Conservation (phyloP, 257 asterid genomes). For the Nicotiana sylvestris region DNA sequence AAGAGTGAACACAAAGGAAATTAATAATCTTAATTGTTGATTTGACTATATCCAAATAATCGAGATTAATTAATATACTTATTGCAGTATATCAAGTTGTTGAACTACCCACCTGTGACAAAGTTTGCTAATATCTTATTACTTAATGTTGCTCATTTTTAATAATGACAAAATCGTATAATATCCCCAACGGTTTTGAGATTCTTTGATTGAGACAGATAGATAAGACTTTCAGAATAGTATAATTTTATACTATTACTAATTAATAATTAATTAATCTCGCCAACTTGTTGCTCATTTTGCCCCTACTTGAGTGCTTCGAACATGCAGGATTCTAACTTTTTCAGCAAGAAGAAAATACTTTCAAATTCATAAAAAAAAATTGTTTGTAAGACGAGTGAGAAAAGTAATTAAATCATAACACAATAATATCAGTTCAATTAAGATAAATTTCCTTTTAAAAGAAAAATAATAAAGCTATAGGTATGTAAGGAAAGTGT, state of each 20-base stretch:
- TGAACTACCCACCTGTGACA: neutral
- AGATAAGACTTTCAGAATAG: neutral
- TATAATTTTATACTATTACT: neutral
- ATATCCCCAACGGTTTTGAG: neutral
- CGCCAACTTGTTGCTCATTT: neutral
- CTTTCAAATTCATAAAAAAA: neutral
- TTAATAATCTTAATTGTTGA: neutral
- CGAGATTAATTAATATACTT: neutral
- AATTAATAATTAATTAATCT: neutral
- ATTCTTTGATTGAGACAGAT: neutral
- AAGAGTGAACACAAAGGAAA: neutral
- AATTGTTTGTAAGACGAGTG: neutral
- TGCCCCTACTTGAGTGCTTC: neutral
- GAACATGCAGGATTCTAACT: neutral
- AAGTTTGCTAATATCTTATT: neutral
- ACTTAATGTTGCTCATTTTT: neutral
- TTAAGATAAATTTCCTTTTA: too few species aligned
- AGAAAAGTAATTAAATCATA: neutral
- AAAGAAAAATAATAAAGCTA: too few species aligned
- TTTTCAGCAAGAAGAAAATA: neutral
- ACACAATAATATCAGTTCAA: neutral
- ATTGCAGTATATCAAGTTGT: neutral
- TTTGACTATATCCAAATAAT: neutral
- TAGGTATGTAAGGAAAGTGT: too few species aligned
- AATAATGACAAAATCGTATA: neutral